Conservation (phyloP, 257 asterid genomes). For the Apocynum venetum region DNA sequence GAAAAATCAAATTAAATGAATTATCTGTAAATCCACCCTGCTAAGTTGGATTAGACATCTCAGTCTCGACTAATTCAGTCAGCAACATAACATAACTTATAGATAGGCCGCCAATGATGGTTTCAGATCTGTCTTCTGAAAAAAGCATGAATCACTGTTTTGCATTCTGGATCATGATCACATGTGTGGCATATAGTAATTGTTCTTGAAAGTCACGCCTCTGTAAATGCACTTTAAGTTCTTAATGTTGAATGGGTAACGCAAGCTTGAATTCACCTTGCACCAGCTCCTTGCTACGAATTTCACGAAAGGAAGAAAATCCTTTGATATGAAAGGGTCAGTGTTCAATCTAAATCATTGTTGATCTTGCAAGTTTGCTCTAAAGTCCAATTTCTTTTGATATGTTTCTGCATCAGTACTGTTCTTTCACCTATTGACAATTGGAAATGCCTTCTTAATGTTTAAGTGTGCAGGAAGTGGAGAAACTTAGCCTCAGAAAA, state of each 20-base stretch:
- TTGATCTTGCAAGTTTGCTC: background rate
- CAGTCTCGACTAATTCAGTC: background rate
- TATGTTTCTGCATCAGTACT: background rate
- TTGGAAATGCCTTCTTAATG: slow-evolving; percentile 13
- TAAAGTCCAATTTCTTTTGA: background rate
- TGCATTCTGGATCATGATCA: background rate
- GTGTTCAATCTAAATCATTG: background rate
- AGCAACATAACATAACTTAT: background rate
- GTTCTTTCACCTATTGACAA: slow-evolving; percentile 11
- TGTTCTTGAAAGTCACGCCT: background rate
- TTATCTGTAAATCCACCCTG: background rate
- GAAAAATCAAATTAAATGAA: background rate
- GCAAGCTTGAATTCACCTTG: background rate
- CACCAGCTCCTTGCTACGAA: background rate
- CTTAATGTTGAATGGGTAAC: background rate
- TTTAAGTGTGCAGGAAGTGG: slow-evolving; percentile 82
- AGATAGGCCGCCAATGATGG: background rate
- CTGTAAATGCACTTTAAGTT: background rate
- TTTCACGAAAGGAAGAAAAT: background rate
- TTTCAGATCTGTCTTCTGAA: background rate
- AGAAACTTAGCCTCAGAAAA: slow-evolving; percentile 51
- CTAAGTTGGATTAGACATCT: background rate
- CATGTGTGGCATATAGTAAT: background rate
- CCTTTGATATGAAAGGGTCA: background rate
- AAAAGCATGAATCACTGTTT: background rate